Evolutionary conservation across 169 alveolate genomes (phyloP).

Genomic region (Plasmodium vivax): DNA sequence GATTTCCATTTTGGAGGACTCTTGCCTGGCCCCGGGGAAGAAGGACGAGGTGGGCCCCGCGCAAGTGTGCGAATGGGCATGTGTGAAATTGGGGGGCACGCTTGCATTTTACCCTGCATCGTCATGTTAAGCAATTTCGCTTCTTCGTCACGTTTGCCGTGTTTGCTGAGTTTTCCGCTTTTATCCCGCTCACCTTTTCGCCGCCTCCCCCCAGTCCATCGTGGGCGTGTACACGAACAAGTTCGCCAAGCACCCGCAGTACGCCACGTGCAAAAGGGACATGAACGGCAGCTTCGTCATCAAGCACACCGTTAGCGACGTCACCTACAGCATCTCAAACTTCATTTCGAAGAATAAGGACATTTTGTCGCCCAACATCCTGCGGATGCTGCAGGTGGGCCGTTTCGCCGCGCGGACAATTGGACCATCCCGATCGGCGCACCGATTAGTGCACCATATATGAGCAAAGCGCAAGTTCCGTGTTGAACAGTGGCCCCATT

Average conservation of each 20-base stretch:
- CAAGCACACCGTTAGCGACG: constrained; percentile 72
- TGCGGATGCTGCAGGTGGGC: constrained; percentile 38
- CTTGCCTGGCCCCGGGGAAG: constrained; percentile 65
- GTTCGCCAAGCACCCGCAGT: constrained; percentile 34
- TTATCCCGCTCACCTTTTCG: no score
- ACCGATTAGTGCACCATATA: not conserved
- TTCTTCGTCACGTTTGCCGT: not conserved
- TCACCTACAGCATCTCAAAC: constrained; percentile 30
- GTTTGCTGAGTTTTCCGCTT: no score
- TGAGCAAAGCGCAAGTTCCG: not conserved
- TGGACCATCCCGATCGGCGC: not conserved
- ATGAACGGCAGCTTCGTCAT: constrained; percentile 31
- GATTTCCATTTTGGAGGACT: constrained; percentile 65
- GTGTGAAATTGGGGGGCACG: not conserved
- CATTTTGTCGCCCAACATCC: constrained; percentile 36
- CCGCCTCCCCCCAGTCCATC: constrained; percentile 6
- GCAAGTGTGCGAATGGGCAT: not conserved
- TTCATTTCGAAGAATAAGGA: constrained; percentile 69
- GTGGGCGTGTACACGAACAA: constrained; percentile 37
- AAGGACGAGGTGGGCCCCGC: constrained; percentile 20
- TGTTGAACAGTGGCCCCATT: not conserved
- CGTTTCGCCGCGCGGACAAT: not conserved
- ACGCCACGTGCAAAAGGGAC: constrained; percentile 7
- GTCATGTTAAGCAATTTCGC: no score
- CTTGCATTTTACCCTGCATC: not conserved